Conservation (phyloP, 177 flowering plant species). For the Vitis hybrid region DNA sequence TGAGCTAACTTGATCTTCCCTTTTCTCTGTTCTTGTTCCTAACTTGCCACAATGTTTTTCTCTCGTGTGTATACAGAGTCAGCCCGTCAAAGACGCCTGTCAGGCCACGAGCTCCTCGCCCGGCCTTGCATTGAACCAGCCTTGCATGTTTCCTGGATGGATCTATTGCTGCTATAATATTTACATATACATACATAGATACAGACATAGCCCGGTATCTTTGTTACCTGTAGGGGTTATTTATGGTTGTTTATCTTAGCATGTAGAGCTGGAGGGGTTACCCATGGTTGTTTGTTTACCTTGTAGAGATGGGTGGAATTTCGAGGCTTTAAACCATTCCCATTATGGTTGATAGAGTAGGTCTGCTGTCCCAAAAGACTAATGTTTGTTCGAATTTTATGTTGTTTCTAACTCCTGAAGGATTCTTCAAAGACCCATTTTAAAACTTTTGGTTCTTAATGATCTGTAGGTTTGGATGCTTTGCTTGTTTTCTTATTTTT, state of each 20-base stretch:
- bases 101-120: conserved; percentile 65
- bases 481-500: not conserved
- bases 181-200: conserved; percentile 30
- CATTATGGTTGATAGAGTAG: not conserved
- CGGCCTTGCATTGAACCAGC: conserved; percentile 32
- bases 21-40: not conserved
- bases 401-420: conserved; percentile 3
- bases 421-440: not conserved
- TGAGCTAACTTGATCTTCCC: too few relatives aligned
- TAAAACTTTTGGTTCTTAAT: not conserved
- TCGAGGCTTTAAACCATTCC: conserved; percentile 20
- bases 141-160: not conserved
- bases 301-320: conserved; percentile 33
- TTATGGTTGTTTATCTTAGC: not conserved
- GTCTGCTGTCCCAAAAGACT: not conserved
- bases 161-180: conserved; percentile 19
- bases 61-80: conserved; percentile 47
- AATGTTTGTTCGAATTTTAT: not conserved
- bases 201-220: conserved; percentile 24
- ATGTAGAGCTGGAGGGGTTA: conserved; percentile 5
- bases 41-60: not conserved
- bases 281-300: conserved; percentile 9
- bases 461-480: not conserved
- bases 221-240: conserved; percentile 14
- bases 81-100: conserved; percentile 95